Conservation (phyloP, 2,329 filamentous ascomycete species). For the Pezizomycotina sp. region DNA sequence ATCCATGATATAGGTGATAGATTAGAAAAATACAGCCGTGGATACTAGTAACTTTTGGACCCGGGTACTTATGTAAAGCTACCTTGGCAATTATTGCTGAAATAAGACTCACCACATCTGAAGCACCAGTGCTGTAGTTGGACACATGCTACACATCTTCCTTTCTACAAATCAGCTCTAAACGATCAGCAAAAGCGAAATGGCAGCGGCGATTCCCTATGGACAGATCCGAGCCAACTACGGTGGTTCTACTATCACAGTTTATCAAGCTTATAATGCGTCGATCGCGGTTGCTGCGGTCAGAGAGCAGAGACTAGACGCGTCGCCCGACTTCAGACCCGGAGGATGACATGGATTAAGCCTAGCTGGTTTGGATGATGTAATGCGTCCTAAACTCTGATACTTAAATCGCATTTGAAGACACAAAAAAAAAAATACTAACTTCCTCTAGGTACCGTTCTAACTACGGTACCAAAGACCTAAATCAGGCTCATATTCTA, state of each 20-base stretch:
- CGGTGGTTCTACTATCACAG: conserved; percentile 37
- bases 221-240: conserved; percentile 39
- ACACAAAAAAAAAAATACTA: too few relatives aligned
- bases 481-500: conserved; percentile 39
- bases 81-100: too few relatives aligned
- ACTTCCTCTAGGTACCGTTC: conserved; percentile 34
- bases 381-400: conserved; percentile 19
- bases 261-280: conserved; percentile 44
- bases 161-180: too few relatives aligned
- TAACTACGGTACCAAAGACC: conserved; percentile 43
- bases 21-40: too few relatives aligned
- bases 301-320: conserved; percentile 35
- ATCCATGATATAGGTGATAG: too few relatives aligned
- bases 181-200: too few relatives aligned
- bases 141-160: too few relatives aligned
- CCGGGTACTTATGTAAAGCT: too few relatives aligned
- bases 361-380: conserved; percentile 41
- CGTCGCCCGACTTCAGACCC: conserved; percentile 37
- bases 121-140: too few relatives aligned
- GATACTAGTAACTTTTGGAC: too few relatives aligned
- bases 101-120: too few relatives aligned
- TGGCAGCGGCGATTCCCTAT: too few relatives aligned
- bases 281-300: conserved; percentile 41
- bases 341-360: conserved; percentile 49
- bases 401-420: conserved; percentile 22